Percentiles rank a stretch among this genome's conserved stretches.
These are phyloP conservation scores for Grifola frondosa DNA, from an alignment of 1,284 basidiomycete species.

Conservation along the genomic window DNA sequence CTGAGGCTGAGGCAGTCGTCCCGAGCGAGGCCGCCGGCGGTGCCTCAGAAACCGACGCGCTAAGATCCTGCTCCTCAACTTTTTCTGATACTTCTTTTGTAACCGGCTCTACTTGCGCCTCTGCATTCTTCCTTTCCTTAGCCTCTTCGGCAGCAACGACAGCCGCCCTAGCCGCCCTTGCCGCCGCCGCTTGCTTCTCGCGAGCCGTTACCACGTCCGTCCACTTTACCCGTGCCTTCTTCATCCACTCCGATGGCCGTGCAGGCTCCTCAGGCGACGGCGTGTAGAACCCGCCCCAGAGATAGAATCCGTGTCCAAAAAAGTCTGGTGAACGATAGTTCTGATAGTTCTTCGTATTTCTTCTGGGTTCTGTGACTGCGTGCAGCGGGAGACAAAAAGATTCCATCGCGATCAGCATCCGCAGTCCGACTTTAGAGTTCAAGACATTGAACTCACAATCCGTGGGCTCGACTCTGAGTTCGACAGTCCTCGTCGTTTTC, in stretches of 20 bases:
- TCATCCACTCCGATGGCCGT: conserved; percentile 5
- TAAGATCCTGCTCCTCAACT: too few species aligned
- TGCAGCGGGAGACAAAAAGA: too few species aligned
- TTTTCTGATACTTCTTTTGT: too few species aligned
- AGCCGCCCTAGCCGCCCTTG: neutral
- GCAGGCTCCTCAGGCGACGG: conserved; percentile 4
- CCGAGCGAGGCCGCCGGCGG: neutral
- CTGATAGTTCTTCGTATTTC: neutral
- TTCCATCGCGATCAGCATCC: too few species aligned
- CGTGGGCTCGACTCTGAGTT: conserved; percentile 23
- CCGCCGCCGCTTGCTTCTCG: neutral
- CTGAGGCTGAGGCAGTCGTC: neutral
- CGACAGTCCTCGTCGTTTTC: conserved; percentile 14
- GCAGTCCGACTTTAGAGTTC: too few species aligned
- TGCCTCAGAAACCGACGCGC: too few species aligned
- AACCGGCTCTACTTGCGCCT: too few species aligned
- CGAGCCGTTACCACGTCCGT: neutral
- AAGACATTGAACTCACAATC: too few species aligned
- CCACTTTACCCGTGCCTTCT: conserved; percentile 9
- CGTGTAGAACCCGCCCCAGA: conserved; percentile 24
- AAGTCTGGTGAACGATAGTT: neutral
- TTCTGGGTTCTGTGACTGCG: neutral
- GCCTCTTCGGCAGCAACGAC: neutral
- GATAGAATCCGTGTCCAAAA: conserved; percentile 14
- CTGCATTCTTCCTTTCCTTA: neutral